A percentile compares a stretch with the other conserved stretches of the same genome.
Conservation (phyloP, 371 early-diverging fungal genomes). For the Mortierella sp. region DNA sequence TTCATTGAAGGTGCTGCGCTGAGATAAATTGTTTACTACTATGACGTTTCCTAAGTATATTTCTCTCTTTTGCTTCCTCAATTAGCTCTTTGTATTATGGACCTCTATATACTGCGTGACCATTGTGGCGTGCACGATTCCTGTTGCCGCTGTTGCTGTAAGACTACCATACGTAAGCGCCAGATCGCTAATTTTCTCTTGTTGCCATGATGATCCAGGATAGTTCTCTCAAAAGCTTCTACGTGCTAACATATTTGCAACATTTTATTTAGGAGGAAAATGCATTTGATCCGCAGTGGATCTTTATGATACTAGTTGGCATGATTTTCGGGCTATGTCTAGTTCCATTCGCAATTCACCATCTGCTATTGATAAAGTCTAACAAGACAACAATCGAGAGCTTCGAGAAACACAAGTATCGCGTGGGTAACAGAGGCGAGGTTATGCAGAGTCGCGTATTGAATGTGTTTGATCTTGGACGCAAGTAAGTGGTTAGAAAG, state of each 20-base stretch:
- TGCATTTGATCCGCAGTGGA: slow-evolving; percentile 56
- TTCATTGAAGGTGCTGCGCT: neutral
- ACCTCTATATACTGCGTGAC: slow-evolving; percentile 53
- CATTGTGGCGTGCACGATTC: slow-evolving; percentile 48
- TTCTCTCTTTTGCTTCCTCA: neutral
- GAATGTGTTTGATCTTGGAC: slow-evolving; percentile 59
- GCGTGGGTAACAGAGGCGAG: slow-evolving; percentile 35
- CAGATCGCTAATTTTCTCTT: too few species aligned
- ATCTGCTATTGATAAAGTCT: slow-evolving; percentile 50
- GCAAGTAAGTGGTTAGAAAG: slow-evolving; percentile 31
- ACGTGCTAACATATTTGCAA: neutral
- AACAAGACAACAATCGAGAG: slow-evolving; percentile 60
- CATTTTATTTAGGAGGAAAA: slow-evolving; percentile 21
- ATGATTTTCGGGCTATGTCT: slow-evolving; percentile 57
- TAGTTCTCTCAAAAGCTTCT: too few species aligned
- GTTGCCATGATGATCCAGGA: neutral
- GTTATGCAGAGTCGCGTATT: slow-evolving; percentile 53
- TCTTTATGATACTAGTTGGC: slow-evolving; percentile 53
- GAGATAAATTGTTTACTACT: neutral
- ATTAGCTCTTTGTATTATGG: slow-evolving; percentile 54
- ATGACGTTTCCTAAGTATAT: slow-evolving; percentile 27
- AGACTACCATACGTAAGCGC: slow-evolving; percentile 37
- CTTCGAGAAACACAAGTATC: slow-evolving; percentile 54
- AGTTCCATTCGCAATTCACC: slow-evolving; percentile 56
- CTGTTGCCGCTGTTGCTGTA: slow-evolving; percentile 37